Percentiles rank a stretch among this genome's conserved stretches.
Conservation (phyloP, 192 early-diverging fungal species). For the Backusella psychrophila region DNA sequence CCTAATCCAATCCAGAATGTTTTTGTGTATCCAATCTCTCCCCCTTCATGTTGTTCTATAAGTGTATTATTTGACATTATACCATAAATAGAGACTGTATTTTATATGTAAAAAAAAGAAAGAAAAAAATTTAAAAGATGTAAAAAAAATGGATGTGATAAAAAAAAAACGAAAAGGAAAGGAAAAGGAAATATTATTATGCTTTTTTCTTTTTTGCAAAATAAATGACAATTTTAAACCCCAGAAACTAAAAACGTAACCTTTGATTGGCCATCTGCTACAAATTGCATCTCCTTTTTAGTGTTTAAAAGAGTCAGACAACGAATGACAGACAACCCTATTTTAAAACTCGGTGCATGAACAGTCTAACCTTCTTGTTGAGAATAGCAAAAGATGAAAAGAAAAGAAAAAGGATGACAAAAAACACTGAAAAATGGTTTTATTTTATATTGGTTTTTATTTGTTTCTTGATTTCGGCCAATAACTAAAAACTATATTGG, state of each 20-base stretch:
- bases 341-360: not conserved
- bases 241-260: not conserved
- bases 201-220: not conserved
- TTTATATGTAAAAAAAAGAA: too few relatives aligned
- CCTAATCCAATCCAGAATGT: slow-evolving; percentile 26
- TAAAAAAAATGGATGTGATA: not conserved
- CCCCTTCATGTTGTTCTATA: not conserved
- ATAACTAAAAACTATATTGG: too few relatives aligned
- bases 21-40: not conserved
- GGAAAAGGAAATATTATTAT: not conserved
- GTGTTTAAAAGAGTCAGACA: not conserved
- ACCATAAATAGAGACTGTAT: not conserved
- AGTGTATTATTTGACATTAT: not conserved
- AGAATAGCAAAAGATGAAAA: not conserved
- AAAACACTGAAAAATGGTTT: too few relatives aligned
- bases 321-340: not conserved
- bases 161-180: not conserved
- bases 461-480: too few relatives aligned
- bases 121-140: not conserved
- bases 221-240: not conserved
- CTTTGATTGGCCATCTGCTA: not conserved
- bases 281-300: too few relatives aligned
- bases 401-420: not conserved
- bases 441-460: too few relatives aligned
- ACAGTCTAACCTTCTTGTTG: not conserved